Evolutionary conservation across 345 rosid species (phyloP).

Genomic region (Dovyalis caffra): DNA sequence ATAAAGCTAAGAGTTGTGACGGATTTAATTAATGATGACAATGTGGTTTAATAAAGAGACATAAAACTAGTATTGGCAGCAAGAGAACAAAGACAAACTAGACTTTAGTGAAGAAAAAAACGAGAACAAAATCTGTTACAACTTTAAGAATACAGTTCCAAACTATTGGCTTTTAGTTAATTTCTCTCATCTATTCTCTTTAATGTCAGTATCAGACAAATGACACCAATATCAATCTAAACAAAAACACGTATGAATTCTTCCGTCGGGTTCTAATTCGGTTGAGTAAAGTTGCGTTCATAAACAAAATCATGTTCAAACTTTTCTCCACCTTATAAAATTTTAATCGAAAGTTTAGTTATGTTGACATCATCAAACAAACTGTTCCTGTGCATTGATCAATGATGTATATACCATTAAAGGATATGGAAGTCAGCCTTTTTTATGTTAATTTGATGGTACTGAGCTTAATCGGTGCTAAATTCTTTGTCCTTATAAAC

Average conservation of each 20-base stretch:
- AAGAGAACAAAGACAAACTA: no score
- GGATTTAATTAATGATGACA: no score
- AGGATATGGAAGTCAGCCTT: neutral
- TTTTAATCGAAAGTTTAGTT: neutral
- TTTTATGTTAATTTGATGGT: no score
- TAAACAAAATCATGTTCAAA: neutral
- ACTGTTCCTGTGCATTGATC: neutral
- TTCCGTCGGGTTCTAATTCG: neutral
- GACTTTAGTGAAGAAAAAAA: no score
- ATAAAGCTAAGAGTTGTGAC: no score
- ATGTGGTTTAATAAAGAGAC: no score
- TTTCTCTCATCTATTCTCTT: neutral
- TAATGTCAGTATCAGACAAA: neutral
- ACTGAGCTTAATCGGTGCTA: no score
- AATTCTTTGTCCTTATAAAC: neutral
- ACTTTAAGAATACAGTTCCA: neutral
- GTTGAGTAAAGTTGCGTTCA: neutral
- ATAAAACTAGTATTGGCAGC: no score
- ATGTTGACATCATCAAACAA: constrained; percentile 2
- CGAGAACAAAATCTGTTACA: no score
- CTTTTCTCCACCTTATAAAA: neutral
- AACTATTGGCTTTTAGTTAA: neutral
- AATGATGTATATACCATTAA: neutral
- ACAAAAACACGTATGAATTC: neutral
- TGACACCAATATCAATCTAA: neutral